phyloP scores from a whole-genome alignment of 768 basidiomycete genomes.

The Macrolepiota dolichaula region DNA sequence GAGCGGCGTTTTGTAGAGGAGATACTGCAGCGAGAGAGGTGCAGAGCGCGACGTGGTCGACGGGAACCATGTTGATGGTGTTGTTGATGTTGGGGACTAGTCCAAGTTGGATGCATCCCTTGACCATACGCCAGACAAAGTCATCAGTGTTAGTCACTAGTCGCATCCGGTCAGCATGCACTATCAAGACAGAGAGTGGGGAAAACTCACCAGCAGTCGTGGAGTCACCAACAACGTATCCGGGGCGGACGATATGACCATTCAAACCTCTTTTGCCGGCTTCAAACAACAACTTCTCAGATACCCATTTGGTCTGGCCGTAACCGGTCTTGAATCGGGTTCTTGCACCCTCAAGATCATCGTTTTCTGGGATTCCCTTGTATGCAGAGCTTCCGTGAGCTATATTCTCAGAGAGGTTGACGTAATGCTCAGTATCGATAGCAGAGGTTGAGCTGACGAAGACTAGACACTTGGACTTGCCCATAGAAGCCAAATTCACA shows the following conservation, averaged over 20 bases:
- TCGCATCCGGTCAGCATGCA: background rate
- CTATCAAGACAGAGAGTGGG: background rate
- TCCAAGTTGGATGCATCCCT: constrained; percentile 96
- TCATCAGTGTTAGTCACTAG: constrained; percentile 98
- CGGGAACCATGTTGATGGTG: constrained; percentile 96
- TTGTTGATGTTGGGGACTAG: constrained; percentile 97
- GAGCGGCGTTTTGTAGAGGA: constrained; percentile 40
- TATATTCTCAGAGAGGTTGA: constrained; percentile 76
- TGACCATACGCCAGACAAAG: constrained; percentile 97
- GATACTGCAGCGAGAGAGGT: constrained; percentile 70
- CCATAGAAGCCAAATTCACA: constrained; percentile 70
- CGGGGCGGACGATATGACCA: constrained; percentile 88
- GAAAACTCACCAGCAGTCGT: constrained; percentile 67
- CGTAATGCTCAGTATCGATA: constrained; percentile 88
- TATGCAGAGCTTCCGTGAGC: constrained; percentile 34
- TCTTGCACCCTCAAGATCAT: constrained; percentile 85
- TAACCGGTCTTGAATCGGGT: constrained; percentile 82
- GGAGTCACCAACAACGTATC: constrained; percentile 95
- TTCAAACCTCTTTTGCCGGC: constrained; percentile 82
- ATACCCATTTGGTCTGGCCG: constrained; percentile 98
- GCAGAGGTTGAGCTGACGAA: constrained; percentile 98
- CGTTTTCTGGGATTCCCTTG: constrained; percentile 79
- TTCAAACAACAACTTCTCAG: constrained; percentile 90
- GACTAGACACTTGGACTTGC: constrained; percentile 74
- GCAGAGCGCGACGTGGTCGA: constrained; percentile 90